Conservation (phyloP, 257 asterid species). For the Dorcoceras hygrometricum region DNA sequence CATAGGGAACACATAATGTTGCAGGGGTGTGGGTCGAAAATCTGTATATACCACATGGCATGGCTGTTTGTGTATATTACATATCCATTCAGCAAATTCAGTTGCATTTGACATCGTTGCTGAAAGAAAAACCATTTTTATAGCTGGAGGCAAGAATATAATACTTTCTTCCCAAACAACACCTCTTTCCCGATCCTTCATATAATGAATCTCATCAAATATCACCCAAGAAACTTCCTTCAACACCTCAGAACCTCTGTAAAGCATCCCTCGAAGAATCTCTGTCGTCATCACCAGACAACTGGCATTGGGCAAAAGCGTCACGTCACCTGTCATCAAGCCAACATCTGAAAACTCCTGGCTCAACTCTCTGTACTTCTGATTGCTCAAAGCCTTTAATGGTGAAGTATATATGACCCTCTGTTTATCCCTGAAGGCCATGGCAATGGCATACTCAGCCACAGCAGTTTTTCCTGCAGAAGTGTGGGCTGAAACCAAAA, state of each 20-base stretch:
- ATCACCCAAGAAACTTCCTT: conserved; percentile 99
- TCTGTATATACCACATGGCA: conserved; percentile 97
- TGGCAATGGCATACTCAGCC: conserved; percentile 95
- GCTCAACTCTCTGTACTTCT: conserved; percentile 86
- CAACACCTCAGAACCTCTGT: conserved; percentile 95
- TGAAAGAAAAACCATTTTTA: conserved; percentile 94
- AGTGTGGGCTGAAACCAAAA: conserved; percentile 93
- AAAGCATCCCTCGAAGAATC: conserved; percentile 91
- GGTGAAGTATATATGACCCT: conserved; percentile 95
- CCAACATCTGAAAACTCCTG: conserved; percentile 97
- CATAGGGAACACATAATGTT: conserved; percentile 89
- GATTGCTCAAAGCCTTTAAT: conserved; percentile 86
- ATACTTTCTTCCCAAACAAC: conserved; percentile 99
- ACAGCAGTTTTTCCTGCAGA: conserved; percentile 99
- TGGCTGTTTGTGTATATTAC: conserved; percentile 90
- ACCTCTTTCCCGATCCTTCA: conserved; percentile 98
- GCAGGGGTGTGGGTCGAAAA: conserved; percentile 96
- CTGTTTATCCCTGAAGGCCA: conserved; percentile 89
- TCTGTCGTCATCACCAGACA: conserved; percentile 99
- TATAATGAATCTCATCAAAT: conserved; percentile 98
- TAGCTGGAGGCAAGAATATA: conserved; percentile 93
- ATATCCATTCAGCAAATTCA: conserved; percentile 97
- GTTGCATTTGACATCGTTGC: conserved; percentile 99
- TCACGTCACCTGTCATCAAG: conserved; percentile 95
- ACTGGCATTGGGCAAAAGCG: conserved; percentile 88